These are phyloP conservation scores for Botryotinia narcissicola DNA, from an alignment of 2,329 filamentous ascomycete species.

Conservation along the genomic window DNA sequence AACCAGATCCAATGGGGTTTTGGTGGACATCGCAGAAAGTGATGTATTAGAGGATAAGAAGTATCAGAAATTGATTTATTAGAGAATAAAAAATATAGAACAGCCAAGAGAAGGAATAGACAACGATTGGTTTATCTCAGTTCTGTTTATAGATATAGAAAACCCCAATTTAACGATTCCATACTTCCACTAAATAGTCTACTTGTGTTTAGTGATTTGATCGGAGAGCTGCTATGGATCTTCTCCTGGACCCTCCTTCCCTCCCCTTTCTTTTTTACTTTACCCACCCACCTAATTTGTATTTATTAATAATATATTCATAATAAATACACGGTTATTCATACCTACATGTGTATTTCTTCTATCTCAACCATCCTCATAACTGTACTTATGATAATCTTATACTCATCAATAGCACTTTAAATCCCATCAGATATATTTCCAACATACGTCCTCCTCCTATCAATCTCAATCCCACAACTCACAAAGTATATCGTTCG, in stretches of 20 bases:
- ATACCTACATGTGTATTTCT: too few species aligned
- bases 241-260: background rate
- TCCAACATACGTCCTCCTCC: too few species aligned
- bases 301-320: too few species aligned
- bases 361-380: too few species aligned
- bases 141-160: background rate
- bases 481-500: background rate
- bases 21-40: background rate
- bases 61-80: background rate
- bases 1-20: background rate
- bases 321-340: too few species aligned
- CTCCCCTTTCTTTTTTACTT: background rate
- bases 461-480: background rate
- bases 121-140: background rate
- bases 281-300: background rate
- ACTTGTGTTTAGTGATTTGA: background rate
- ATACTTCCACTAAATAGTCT: background rate
- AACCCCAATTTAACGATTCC: background rate
- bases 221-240: background rate
- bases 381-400: too few species aligned
- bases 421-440: background rate
- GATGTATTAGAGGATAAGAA: background rate
- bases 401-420: background rate
- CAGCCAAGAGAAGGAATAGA: background rate
- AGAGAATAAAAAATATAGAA: background rate